Evolutionary conservation across 176 grass and related monocot genomes (phyloP).

Genomic region (Rhynchospora pubera): DNA sequence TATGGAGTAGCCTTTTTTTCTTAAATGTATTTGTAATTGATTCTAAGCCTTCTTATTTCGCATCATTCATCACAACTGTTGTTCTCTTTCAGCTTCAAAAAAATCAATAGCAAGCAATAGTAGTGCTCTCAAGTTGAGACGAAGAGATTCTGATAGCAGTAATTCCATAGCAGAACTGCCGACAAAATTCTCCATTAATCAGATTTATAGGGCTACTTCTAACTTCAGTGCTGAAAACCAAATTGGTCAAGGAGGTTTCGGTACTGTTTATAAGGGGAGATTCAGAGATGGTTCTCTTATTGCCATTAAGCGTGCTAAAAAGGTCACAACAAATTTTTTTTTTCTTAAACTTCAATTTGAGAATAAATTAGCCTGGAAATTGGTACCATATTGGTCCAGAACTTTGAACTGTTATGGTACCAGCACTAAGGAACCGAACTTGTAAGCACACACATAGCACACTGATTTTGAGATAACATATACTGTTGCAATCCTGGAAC

Average conservation of each 20-base stretch:
- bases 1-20: too few relatives aligned
- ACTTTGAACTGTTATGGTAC: background rate
- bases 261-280: conserved; percentile 68
- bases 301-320: conserved; percentile 74
- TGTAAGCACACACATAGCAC: background rate
- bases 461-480: background rate
- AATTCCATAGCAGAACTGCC: conserved; percentile 27
- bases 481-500: background rate
- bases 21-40: background rate
- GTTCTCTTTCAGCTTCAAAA: conserved; percentile 47
- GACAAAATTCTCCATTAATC: conserved; percentile 42
- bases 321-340: conserved; percentile 47
- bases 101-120: conserved; percentile 50
- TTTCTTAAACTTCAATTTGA: background rate
- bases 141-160: conserved; percentile 16
- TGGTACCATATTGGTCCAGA: background rate
- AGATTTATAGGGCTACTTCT: conserved; percentile 60
- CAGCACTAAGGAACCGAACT: background rate
- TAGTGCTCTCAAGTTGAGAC: conserved; percentile 38
- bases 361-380: background rate
- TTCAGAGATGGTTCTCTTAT: conserved; percentile 74
- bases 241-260: conserved; percentile 86
- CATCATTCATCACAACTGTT: background rate
- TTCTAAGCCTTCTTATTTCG: background rate
- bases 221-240: conserved; percentile 65